Conservation (phyloP, 257 asterid species). For the Vinca minor region DNA sequence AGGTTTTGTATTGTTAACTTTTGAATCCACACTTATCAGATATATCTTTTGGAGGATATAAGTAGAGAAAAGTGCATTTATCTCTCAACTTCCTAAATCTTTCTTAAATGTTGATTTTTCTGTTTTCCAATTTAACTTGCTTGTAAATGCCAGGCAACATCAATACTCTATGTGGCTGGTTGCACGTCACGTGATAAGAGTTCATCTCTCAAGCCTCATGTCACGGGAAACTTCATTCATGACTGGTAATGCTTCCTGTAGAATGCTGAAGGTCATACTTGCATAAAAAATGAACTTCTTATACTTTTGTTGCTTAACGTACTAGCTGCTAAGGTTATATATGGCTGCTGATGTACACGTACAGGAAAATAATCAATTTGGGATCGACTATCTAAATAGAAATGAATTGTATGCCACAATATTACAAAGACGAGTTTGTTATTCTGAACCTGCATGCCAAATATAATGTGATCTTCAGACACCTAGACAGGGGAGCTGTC, state of each 20-base stretch:
- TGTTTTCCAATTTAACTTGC: conserved; percentile 11
- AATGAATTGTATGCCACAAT: too few relatives aligned
- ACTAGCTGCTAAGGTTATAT: too few relatives aligned
- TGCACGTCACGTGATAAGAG: conserved; percentile 46
- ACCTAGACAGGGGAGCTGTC: too few relatives aligned
- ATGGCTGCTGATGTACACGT: too few relatives aligned
- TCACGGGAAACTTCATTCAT: conserved; percentile 68
- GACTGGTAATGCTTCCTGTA: conserved; percentile 59
- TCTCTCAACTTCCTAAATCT: background rate
- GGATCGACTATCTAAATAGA: too few relatives aligned
- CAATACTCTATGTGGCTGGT: conserved; percentile 61
- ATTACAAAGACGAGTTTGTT: too few relatives aligned
- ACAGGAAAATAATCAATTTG: too few relatives aligned
- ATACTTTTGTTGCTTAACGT: background rate
- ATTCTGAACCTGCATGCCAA: too few relatives aligned
- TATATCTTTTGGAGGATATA: background rate
- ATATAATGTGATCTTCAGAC: too few relatives aligned
- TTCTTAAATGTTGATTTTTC: background rate
- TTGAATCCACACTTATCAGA: background rate
- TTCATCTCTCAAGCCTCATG: conserved; percentile 82
- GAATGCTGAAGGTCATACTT: background rate
- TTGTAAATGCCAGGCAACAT: conserved; percentile 51
- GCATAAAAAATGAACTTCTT: background rate
- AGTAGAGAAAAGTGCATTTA: background rate
- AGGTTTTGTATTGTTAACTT: background rate